Evolutionary conservation across 257 asterid genomes (phyloP).

Genomic region (Salvia rosmarinus): DNA sequence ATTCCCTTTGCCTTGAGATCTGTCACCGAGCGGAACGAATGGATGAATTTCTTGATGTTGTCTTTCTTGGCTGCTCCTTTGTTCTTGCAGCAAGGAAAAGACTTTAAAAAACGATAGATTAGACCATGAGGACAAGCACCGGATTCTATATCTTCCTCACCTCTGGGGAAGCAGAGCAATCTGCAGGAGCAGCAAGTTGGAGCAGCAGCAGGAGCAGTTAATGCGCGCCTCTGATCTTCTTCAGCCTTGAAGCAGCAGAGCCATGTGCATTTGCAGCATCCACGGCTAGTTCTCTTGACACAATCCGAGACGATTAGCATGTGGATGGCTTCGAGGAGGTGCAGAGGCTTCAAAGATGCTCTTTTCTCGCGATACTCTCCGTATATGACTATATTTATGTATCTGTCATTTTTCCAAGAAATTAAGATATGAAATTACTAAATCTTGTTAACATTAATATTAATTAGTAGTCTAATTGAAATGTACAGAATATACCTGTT

Average conservation of each 20-base stretch:
- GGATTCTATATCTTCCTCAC: not conserved
- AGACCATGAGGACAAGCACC: not conserved
- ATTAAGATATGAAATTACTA: no score
- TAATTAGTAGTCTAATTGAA: not conserved
- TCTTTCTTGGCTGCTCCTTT: not conserved
- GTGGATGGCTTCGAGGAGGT: slow-evolving; percentile 29
- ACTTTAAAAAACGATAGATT: no score
- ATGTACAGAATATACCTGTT: not conserved
- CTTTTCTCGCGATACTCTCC: not conserved
- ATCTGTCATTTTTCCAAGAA: not conserved
- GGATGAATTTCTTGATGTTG: not conserved
- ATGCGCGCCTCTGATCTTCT: no score
- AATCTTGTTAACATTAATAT: no score
- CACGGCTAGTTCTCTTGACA: no score
- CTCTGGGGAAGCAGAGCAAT: not conserved
- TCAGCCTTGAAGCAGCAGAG: no score
- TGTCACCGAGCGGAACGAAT: slow-evolving; percentile 31
- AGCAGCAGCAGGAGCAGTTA: no score
- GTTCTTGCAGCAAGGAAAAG: not conserved
- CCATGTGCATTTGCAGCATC: no score
- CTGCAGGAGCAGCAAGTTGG: not conserved
- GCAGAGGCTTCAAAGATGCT: slow-evolving; percentile 11
- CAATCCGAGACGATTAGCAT: not conserved
- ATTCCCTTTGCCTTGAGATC: slow-evolving; percentile 49
- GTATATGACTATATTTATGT: not conserved